A percentile compares a stretch with the other conserved stretches of the same genome.
phyloP scores from a whole-genome alignment of 2,329 filamentous ascomycete genomes.

The Penicillium occitanis region DNA sequence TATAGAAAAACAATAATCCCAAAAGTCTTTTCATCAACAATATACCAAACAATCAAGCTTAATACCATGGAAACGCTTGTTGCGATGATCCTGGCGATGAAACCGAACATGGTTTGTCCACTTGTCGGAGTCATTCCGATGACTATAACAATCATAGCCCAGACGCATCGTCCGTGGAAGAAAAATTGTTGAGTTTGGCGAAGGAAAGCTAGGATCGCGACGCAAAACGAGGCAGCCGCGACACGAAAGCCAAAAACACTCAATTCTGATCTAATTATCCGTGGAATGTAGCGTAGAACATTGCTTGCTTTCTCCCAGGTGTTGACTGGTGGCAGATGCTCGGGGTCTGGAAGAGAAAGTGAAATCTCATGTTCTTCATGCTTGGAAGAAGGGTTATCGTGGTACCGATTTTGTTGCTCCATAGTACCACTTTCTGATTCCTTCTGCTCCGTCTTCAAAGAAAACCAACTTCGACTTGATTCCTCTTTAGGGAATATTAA shows the following conservation, averaged over 20 bases:
- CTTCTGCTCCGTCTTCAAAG: slow-evolving; percentile 48
- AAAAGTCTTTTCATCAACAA: slow-evolving; percentile 60
- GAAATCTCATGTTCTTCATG: slow-evolving; percentile 48
- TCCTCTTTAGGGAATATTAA: not conserved
- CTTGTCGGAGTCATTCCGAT: slow-evolving; percentile 68
- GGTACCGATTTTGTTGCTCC: slow-evolving; percentile 18
- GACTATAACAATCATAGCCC: slow-evolving; percentile 76
- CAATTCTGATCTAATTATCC: slow-evolving; percentile 62
- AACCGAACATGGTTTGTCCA: slow-evolving; percentile 69
- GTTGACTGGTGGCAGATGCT: slow-evolving; percentile 67
- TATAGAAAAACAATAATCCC: slow-evolving; percentile 69
- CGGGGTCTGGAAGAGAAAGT: slow-evolving; percentile 58
- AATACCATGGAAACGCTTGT: slow-evolving; percentile 64
- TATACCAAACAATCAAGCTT: slow-evolving; percentile 69
- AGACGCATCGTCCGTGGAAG: slow-evolving; percentile 66
- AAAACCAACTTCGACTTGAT: not conserved
- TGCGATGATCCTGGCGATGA: slow-evolving; percentile 63
- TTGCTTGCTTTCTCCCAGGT: slow-evolving; percentile 63
- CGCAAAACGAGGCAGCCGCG: slow-evolving; percentile 69
- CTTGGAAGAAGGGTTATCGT: slow-evolving; percentile 51
- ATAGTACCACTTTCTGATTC: not conserved
- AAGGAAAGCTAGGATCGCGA: slow-evolving; percentile 67
- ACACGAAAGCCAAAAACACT: slow-evolving; percentile 70
- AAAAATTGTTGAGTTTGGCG: slow-evolving; percentile 66
- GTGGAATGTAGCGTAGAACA: slow-evolving; percentile 56